Evolutionary conservation across 192 early-diverging fungal genomes (phyloP).

Genomic region (Dissophora ornata): DNA sequence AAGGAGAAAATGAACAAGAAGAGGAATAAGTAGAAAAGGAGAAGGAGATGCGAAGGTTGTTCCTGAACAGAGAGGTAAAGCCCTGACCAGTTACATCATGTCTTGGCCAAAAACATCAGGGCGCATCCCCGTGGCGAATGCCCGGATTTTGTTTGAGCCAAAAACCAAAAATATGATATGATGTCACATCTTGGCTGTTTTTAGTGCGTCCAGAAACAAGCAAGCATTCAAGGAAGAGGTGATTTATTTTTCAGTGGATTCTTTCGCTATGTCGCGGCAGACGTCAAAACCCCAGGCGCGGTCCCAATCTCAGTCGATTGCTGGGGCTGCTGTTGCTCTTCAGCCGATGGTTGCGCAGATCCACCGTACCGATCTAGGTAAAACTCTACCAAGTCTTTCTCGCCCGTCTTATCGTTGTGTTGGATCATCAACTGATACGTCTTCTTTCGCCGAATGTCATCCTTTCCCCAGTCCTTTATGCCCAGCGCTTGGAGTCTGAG

Average conservation of each 20-base stretch:
- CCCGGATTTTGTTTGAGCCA: too few relatives aligned
- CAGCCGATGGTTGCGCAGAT: constrained; percentile 9
- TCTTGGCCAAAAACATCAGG: background rate
- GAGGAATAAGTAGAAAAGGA: background rate
- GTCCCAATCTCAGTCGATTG: background rate
- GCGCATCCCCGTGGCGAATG: too few relatives aligned
- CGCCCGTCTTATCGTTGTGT: constrained; percentile 57
- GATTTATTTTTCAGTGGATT: too few relatives aligned
- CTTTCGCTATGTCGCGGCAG: too few relatives aligned
- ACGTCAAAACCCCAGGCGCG: too few relatives aligned
- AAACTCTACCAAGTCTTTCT: constrained; percentile 55
- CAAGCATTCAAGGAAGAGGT: too few relatives aligned
- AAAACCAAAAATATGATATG: too few relatives aligned
- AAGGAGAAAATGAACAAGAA: constrained; percentile 9
- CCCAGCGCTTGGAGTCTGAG: constrained; percentile 32
- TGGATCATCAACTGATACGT: constrained; percentile 59
- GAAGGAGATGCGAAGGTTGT: constrained; percentile 3
- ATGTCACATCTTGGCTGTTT: too few relatives aligned
- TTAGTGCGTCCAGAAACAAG: too few relatives aligned
- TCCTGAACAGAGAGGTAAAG: too few relatives aligned
- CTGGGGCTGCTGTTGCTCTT: background rate
- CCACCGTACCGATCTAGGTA: constrained; percentile 57
- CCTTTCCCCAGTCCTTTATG: constrained; percentile 50
- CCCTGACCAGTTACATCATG: too few relatives aligned
- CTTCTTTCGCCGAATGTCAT: constrained; percentile 56